A percentile compares a stretch with the other conserved stretches of the same genome.
These are phyloP conservation scores for Gynochthodes officinalis DNA, from an alignment of 257 asterid species.

Conservation along the genomic window DNA sequence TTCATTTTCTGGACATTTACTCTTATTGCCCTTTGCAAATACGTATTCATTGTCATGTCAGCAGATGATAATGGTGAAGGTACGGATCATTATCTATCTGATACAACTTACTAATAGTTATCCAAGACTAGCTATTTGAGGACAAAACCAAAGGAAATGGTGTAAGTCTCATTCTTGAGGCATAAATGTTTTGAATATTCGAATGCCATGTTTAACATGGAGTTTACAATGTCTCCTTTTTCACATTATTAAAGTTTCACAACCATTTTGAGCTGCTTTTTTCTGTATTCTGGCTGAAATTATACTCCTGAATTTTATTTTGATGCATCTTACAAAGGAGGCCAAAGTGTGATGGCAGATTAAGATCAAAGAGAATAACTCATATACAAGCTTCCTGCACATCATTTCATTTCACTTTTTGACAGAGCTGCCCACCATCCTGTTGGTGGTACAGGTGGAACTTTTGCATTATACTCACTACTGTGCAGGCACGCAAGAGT, in stretches of 20 bases:
- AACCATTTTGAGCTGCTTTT: neutral
- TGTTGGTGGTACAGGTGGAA: conserved; percentile 30
- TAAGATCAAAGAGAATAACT: neutral
- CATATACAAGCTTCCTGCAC: neutral
- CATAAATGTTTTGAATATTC: neutral
- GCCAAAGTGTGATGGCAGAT: neutral
- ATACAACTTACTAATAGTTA: neutral
- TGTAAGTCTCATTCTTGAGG: neutral
- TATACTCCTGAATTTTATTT: neutral
- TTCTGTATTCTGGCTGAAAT: neutral
- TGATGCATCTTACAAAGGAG: neutral
- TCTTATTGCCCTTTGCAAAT: conserved; percentile 33
- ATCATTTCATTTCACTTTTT: neutral
- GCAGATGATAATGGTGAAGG: conserved; percentile 47
- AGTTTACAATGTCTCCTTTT: neutral
- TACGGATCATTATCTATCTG: conserved; percentile 10
- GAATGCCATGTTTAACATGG: neutral
- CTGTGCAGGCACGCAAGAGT: conserved; percentile 47
- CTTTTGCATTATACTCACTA: conserved; percentile 44
- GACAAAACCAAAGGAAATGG: neutral
- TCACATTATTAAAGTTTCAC: neutral
- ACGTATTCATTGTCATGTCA: conserved; percentile 27
- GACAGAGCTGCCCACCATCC: neutral
- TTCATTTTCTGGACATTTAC: conserved; percentile 44
- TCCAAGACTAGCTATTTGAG: neutral